These are phyloP conservation scores for Mycosarcoma mackinlayi DNA, from an alignment of 1,284 basidiomycete genomes.

Conservation along the genomic window DNA sequence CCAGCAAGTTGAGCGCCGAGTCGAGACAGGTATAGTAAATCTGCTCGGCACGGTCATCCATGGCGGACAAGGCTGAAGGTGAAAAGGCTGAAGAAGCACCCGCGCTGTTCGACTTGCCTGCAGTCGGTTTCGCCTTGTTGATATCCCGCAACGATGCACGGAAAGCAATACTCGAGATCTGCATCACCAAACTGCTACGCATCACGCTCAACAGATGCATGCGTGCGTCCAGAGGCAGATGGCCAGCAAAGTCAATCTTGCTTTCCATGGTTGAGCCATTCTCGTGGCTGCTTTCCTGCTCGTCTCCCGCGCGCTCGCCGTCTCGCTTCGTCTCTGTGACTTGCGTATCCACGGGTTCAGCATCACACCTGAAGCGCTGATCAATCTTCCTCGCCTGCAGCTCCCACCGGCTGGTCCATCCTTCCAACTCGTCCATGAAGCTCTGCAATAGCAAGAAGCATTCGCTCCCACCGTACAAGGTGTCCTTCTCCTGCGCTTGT, in stretches of 20 bases:
- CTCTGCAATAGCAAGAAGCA: slow-evolving; percentile 46
- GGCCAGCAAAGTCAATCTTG: slow-evolving; percentile 11
- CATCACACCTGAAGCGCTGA: slow-evolving; percentile 26
- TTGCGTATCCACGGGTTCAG: background rate
- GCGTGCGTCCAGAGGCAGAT: slow-evolving; percentile 23
- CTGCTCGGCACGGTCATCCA: slow-evolving; percentile 47
- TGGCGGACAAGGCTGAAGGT: slow-evolving; percentile 27
- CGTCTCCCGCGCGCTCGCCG: background rate
- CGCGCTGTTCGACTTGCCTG: slow-evolving; percentile 9
- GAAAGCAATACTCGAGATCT: slow-evolving; percentile 49
- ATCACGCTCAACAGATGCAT: slow-evolving; percentile 44
- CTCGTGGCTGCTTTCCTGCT: background rate
- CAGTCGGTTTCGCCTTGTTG: slow-evolving; percentile 41
- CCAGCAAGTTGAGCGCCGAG: slow-evolving; percentile 41
- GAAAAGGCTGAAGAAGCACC: slow-evolving; percentile 23
- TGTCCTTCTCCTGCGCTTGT: slow-evolving; percentile 43
- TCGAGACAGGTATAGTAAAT: slow-evolving; percentile 52
- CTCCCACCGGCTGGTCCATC: slow-evolving; percentile 44
- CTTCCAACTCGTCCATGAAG: slow-evolving; percentile 47
- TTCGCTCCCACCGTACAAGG: slow-evolving; percentile 36
- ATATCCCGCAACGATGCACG: slow-evolving; percentile 43
- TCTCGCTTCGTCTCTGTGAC: background rate
- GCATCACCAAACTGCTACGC: slow-evolving; percentile 49
- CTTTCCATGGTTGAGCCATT: background rate
- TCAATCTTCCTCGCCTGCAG: slow-evolving; percentile 44